Evolutionary conservation across 2,329 filamentous ascomycete genomes (phyloP), one percentile per base, ranked within the genome.

Genomic region (Trichoderma arundinaceum): DNA sequence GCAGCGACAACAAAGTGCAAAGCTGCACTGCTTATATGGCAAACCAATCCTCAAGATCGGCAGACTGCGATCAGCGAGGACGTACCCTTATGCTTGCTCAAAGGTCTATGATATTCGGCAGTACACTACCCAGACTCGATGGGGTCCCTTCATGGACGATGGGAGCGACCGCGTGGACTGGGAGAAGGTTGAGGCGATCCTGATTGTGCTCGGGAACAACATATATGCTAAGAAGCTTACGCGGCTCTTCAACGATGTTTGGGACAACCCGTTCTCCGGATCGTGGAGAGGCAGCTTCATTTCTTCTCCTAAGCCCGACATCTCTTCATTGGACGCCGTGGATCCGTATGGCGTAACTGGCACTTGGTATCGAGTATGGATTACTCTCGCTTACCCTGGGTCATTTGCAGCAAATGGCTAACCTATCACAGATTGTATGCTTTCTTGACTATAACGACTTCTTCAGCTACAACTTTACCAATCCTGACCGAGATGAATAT

Each of bases 141-240:
- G 91, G 90, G 91, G 91, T 0, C 91, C 91, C 0, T 94, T 92
- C 71, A 78, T 84, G 72, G 79, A 85, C 57, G 90, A 93, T 72
- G 86, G 84, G 1, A 83, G 80, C 2, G 82, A 82, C 60, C 76
- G 77, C 5, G 88, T 92, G 0, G 90, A 94, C 75, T 94, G 91
- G 91, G 90, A 94, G 76, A 92, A 91, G 78, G 78, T 93, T 10
- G 91, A 94, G 76, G 88, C 89, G 8, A 85, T 92, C 62, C 86
- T 92, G 81, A 80, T 93, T 3, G 86, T 90, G 2, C 76, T 94
- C 3, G 84, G 84, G 3, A 82, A 84, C 72, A 92, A 92, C 72
- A 80, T 90, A 59, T 76, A 79, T 44, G 73, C 76, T 9, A 84
- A 85, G 69, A 77, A 80, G 12, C 74, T 82, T 9, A 79, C 80